Base-by-base conservation (phyloP, 2,329 filamentous ascomycete genomes). In the Helicocarpus griseus region DNA sequence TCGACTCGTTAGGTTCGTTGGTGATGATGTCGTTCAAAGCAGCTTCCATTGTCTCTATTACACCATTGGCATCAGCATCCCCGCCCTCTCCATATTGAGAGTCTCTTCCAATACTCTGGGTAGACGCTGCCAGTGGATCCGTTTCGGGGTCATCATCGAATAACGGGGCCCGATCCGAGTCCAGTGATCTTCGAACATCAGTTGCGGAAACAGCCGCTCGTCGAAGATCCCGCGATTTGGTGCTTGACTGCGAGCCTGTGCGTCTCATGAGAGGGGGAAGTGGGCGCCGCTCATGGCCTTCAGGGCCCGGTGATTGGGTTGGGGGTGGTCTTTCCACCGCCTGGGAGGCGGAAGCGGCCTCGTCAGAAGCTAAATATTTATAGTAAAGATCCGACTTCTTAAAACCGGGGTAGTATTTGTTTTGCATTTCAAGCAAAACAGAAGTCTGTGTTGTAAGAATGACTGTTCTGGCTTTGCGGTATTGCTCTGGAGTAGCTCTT, bases 351-450 rank as follows among this genome's bases (percentile, higher is more conserved):
- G 60, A 59, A 31, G 62, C 55, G 14, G 71, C 69, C 68, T 95
- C 89, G 61, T 95, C 88, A 11, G 91, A 87, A 6, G 91, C 89
- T 1, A 98, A 76, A 65, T 90, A 96, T 66, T 98, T 98, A 74
- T 93, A 97, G 66, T 89, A 98, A 0, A 98, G 70, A 63, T 97
- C 93, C 0, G 93, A 95, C 59, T 83, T 87, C 63, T 90, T 95
- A 73, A 98, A 98, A 19, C 80, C 81, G 17, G 86, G 82, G 57
- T 93, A 93, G 63, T 95, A 81, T 13, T 79, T 81, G 21, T 82
- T 81, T 61, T 89, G 85, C 81, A 98, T 87, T 60, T 87, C 83
- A 54, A 95, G 87, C 52, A 96, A 77, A 0, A 90, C 86, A 2
- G 81, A 78, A 17, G 87, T 91, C 65, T 98, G 93, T 0, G 87